Evolutionary conservation across 805 yeast genomes (phyloP).

Genomic region (Candida saitoana): DNA sequence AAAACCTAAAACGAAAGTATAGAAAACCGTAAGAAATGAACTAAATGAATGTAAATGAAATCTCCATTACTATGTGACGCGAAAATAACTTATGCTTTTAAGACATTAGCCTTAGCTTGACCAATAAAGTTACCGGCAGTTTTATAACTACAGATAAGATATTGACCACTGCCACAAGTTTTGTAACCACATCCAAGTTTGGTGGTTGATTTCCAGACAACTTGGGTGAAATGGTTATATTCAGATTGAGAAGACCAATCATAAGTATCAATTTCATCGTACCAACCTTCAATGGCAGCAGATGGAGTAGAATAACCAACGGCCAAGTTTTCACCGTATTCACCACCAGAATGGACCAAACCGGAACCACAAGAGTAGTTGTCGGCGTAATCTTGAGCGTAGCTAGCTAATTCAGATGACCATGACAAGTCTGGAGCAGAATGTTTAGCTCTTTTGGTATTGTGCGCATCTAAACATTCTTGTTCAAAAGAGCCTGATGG

Average conservation of each 20-base stretch:
- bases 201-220: conserved; percentile 61
- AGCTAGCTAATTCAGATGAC: conserved; percentile 43
- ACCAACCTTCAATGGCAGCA: conserved; percentile 38
- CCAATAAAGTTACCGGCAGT: conserved; percentile 71
- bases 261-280: conserved; percentile 32
- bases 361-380: conserved; percentile 46
- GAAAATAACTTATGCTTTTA: conserved; percentile 1
- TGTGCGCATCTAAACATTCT: conserved; percentile 57
- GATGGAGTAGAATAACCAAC: conserved; percentile 31
- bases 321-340: conserved; percentile 40
- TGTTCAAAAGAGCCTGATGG: conserved; percentile 31
- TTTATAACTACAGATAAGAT: conserved; percentile 70
- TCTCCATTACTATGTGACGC: not conserved
- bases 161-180: conserved; percentile 53
- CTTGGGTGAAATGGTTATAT: conserved; percentile 66
- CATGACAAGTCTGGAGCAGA: conserved; percentile 29
- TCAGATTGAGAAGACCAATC: conserved; percentile 13
- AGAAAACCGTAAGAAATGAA: not conserved
- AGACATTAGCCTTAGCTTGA: conserved; percentile 19
- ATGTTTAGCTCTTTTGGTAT: conserved; percentile 43
- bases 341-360: conserved; percentile 36
- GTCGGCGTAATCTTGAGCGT: conserved; percentile 47
- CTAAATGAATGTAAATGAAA: not conserved
- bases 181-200: conserved; percentile 69
- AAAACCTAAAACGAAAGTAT: not conserved